Evolutionary conservation across 2,329 filamentous ascomycete species (phyloP), one percentile per base, ranked within the genome.

Genomic region (Onygena corvina): DNA sequence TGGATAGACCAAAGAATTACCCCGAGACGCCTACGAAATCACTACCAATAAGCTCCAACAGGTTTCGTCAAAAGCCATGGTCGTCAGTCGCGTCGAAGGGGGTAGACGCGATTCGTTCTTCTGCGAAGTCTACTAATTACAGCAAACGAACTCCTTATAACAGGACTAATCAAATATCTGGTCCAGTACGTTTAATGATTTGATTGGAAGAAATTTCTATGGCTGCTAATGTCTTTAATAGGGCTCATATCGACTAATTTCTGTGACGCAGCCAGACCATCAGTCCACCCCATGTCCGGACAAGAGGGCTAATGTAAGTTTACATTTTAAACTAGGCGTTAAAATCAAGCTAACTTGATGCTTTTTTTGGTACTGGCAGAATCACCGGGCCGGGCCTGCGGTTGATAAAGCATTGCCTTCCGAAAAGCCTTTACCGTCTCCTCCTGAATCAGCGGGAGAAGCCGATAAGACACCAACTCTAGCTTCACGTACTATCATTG

Each of bases 401-500:
- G 33, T 36, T 8, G 34, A 53, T 21, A 54, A 54, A 14, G 31
- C 35, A 31, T 46, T 53, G 36, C 46, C 52, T 20, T 48, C 50
- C 23, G 53, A 55, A 45, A 55, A 55, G 36, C 52, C 53, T 14
- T 50, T 55, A 30, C 53, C 52, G 30, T 45, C 30, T 23, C 48
- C 52, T n/a, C 53, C 53, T 20, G 45, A 35, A 6, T n/a, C 20
- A 14, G 47, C 38, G 4, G 20, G n/a, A 5, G 29, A 46, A 5
- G 16, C 21, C 16, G 45, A 31, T 34, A 23, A 8, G 5, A 23
- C 29, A 21, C 46, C 36, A 9, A 20, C 35, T 18, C 23, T 6
- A 34, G 38, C 40, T 8, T 49, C 46, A 8, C 48, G 47, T 12
- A 45, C 46, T 12, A 21, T 52, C 16, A 47, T 48, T 30, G 48